These are phyloP conservation scores for Globisporangium iwayamae DNA, from an alignment of 352 stramenopile genomes.

Conservation along the genomic window DNA sequence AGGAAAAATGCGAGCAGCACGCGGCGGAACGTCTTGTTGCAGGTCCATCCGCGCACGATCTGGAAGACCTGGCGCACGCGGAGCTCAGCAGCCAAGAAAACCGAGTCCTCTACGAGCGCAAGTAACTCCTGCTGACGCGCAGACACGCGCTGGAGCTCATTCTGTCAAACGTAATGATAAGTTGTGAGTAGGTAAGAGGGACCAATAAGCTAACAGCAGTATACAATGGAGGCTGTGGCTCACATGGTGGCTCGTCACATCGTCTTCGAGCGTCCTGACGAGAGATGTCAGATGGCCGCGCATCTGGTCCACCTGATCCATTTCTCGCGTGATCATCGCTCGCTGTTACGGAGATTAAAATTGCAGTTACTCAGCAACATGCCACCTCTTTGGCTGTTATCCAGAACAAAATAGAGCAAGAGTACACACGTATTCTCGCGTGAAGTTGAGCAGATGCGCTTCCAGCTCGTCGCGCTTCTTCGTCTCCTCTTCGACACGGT, in stretches of 20 bases:
- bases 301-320: slow-evolving; percentile 53
- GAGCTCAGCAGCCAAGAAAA: slow-evolving; percentile 39
- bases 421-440: slow-evolving; percentile 44
- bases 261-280: slow-evolving; percentile 56
- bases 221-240: neutral
- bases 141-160: slow-evolving; percentile 46
- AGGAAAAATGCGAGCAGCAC: slow-evolving; percentile 47
- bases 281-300: slow-evolving; percentile 46
- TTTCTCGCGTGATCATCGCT: slow-evolving; percentile 44
- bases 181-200: neutral
- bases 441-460: slow-evolving; percentile 57
- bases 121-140: slow-evolving; percentile 38
- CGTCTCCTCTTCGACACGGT: slow-evolving; percentile 63
- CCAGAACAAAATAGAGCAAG: no score
- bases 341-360: slow-evolving; percentile 19
- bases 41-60: slow-evolving; percentile 43
- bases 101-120: slow-evolving; percentile 31
- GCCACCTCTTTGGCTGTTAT: neutral
- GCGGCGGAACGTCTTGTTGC: slow-evolving; percentile 43
- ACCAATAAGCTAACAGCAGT: neutral
- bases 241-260: slow-evolving; percentile 56
- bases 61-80: slow-evolving; percentile 29
- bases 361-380: neutral
- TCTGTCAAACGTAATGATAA: slow-evolving; percentile 20
- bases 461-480: slow-evolving; percentile 72